Conservation (phyloP, 2,329 filamentous ascomycete genomes). For the Colletotrichum truncatum region DNA sequence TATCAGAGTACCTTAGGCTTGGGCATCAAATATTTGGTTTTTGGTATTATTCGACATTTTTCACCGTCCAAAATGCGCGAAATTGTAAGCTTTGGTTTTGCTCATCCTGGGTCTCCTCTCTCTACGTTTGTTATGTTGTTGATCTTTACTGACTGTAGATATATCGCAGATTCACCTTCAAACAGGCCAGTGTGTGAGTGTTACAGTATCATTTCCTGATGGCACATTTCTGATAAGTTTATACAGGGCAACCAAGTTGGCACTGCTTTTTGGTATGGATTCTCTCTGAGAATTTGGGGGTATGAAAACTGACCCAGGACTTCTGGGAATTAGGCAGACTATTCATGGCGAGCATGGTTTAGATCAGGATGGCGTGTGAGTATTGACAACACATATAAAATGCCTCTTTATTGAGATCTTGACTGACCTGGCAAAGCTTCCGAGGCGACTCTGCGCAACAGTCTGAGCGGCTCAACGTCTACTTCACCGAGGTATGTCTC, state of each 20-base stretch:
- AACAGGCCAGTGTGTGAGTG: slow-evolving; percentile 92
- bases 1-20: no score
- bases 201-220: slow-evolving; percentile 36
- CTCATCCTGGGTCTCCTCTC: no score
- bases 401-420: no score
- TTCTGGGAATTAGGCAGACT: slow-evolving; percentile 72
- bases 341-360: slow-evolving; percentile 94
- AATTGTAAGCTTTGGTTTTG: no score
- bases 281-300: not conserved
- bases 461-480: slow-evolving; percentile 99
- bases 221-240: slow-evolving; percentile 14
- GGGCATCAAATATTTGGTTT: no score
- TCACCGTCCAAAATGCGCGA: no score
- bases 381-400: slow-evolving; percentile 37
- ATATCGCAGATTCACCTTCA: slow-evolving; percentile 99
- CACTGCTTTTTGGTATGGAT: slow-evolving; percentile 97
- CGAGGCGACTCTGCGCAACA: slow-evolving; percentile 97
- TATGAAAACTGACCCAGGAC: slow-evolving; percentile 45
- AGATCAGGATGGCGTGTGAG: slow-evolving; percentile 94
- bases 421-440: slow-evolving; percentile 67
- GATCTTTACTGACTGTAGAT: no score
- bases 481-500: slow-evolving; percentile 79
- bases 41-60: no score
- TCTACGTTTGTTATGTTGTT: no score
- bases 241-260: slow-evolving; percentile 98